Base-by-base conservation (phyloP, 441 rosid genomes). In the Adansonia rubrostipa region DNA sequence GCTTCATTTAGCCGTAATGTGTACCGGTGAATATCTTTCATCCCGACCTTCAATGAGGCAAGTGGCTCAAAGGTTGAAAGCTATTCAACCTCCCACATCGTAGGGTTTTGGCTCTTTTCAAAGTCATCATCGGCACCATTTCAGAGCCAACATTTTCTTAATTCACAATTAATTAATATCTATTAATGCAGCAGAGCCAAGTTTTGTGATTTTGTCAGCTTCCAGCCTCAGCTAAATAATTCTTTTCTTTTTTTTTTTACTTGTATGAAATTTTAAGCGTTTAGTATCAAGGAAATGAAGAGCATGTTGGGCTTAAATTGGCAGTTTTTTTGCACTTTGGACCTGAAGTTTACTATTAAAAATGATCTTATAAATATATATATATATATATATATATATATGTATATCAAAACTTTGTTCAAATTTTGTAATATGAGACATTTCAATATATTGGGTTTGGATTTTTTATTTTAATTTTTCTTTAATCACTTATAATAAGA, bases 21-120 rank as follows among this genome's bases (percentile, higher is more conserved):
- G 89, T 61, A 83, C 87, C 0, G 79, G 82, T 13, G 89, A 87
- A 66, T 62, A 76, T 40, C 84, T 85, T 6, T 80, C 89, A 6
- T 76, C 84, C 24, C 78, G 87, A 50, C 87, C 89, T 33, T 80
- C 86, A 10, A 87, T 83, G 89, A 81, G 75, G 78, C 85, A 87
- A 62, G 89, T 85, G n/a, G 84, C 78, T 17, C 78, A 70, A 56
- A 82, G 82, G 70, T 78, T 86, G 63, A 83, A 78, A 80, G 80
- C 77, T 36, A 75, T 86, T 65, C 87, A 83, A n/a, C 89, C 85
- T 17, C 73, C 82, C 1, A 15, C 73, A 66, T 13, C 76, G 22
- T 70, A 68, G 28, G 13, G 2, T 0, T 28, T 62, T 48, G 44
- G 11, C 11, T 70, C 58, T 24, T 50, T 44, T 48, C 15, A 22